Percentiles rank a stretch among this genome's conserved stretches.
phyloP scores from a whole-genome alignment of 2,329 filamentous ascomycete species.

The Sporothrix inflata region DNA sequence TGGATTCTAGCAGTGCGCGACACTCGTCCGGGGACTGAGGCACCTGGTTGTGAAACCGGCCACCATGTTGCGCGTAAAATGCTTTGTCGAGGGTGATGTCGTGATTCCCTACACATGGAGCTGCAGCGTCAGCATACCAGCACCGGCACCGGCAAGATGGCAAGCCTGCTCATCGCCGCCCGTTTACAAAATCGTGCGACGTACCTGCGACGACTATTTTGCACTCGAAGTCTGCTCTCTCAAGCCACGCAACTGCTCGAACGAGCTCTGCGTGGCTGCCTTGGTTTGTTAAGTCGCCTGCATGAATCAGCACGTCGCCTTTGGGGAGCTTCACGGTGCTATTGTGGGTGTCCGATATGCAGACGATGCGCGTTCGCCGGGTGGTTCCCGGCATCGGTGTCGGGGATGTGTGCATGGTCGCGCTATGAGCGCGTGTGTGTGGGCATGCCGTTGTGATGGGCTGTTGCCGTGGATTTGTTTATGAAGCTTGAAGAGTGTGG shows the following conservation, averaged over 20 bases:
- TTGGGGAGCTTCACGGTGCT: conserved; percentile 65
- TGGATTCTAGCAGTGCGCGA: conserved; percentile 56
- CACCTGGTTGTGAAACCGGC: conserved; percentile 59
- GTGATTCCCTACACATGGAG: conserved; percentile 66
- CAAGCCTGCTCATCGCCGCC: neutral
- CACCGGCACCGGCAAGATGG: neutral
- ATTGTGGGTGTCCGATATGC: conserved; percentile 78
- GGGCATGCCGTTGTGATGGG: neutral
- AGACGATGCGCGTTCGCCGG: conserved; percentile 67
- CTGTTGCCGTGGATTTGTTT: neutral
- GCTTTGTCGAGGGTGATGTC: conserved; percentile 70
- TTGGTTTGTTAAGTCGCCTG: conserved; percentile 76
- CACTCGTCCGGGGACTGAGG: conserved; percentile 59
- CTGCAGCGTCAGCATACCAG: neutral
- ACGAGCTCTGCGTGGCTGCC: conserved; percentile 58
- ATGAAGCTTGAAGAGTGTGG: neutral
- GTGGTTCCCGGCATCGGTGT: neutral
- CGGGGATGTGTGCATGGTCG: neutral
- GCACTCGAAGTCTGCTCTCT: conserved; percentile 66
- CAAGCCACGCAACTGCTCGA: conserved; percentile 63
- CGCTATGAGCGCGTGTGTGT: neutral
- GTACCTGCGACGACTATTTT: conserved; percentile 72
- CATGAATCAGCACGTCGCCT: conserved; percentile 76
- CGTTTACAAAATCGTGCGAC: neutral
- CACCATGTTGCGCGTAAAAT: conserved; percentile 60